Evolutionary conservation across 768 basidiomycete genomes (phyloP).

Genomic region (Arthromyces matolae): DNA sequence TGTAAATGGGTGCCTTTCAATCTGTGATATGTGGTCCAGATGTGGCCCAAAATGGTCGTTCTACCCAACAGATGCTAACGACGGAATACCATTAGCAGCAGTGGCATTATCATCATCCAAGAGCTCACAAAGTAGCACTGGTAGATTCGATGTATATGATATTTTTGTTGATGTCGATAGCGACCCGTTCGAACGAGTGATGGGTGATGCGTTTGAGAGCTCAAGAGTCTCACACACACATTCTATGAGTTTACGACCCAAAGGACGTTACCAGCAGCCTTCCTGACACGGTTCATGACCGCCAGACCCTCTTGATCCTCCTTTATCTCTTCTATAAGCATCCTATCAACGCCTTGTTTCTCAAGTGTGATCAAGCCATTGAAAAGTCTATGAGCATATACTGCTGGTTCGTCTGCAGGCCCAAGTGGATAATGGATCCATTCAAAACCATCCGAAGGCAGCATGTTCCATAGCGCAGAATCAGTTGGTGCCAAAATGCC

Average conservation of each 20-base stretch:
- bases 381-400: slow-evolving; percentile 80
- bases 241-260: slow-evolving; percentile 25
- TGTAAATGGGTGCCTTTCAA: background rate
- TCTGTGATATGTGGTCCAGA: no score
- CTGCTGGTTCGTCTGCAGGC: slow-evolving; percentile 50
- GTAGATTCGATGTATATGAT: no score
- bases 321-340: slow-evolving; percentile 79
- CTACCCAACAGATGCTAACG: no score
- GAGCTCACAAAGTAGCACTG: no score
- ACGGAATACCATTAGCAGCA: no score
- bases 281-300: slow-evolving; percentile 90
- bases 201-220: no score
- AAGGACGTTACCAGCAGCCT: slow-evolving; percentile 70
- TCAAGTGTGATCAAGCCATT: slow-evolving; percentile 85
- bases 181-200: no score
- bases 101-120: no score
- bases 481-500: slow-evolving; percentile 69
- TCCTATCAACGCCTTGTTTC: slow-evolving; percentile 67
- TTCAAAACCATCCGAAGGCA: slow-evolving; percentile 35
- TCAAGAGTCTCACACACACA: no score
- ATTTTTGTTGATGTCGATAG: no score
- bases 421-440: slow-evolving; percentile 58
- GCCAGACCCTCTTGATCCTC: slow-evolving; percentile 86
- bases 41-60: background rate
- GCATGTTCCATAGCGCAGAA: slow-evolving; percentile 39